A percentile compares a stretch with the other conserved stretches of the same genome.
These are phyloP conservation scores for Epichloe sylvatica DNA, from an alignment of 2,329 filamentous ascomycete genomes.

Conservation along the genomic window DNA sequence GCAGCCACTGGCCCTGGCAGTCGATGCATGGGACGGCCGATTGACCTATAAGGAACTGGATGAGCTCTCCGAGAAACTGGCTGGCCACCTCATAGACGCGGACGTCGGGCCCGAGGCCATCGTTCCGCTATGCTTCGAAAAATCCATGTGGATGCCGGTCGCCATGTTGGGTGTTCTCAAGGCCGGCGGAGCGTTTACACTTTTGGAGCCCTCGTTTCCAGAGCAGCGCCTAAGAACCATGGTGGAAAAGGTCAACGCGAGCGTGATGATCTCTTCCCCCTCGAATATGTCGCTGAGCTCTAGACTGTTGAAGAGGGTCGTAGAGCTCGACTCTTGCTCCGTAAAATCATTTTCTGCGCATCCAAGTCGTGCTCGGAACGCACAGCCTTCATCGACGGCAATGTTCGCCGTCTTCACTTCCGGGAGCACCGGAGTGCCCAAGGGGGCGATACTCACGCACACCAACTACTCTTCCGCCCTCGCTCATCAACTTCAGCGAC, in stretches of 20 bases:
- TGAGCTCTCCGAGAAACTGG: constrained; percentile 8
- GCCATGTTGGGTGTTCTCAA: constrained; percentile 2
- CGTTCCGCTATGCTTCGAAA: constrained; percentile 5
- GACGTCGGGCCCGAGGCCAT: background rate
- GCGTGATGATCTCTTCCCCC: too few relatives aligned
- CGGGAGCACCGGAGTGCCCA: too few relatives aligned
- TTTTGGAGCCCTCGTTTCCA: too few relatives aligned
- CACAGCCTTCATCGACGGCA: too few relatives aligned
- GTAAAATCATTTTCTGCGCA: constrained; percentile 7
- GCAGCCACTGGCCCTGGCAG: too few relatives aligned
- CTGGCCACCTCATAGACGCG: constrained; percentile 1
- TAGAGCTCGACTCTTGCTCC: background rate
- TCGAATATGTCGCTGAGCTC: constrained; percentile 5
- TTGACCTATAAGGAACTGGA: constrained; percentile 19
- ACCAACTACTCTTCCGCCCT: too few relatives aligned
- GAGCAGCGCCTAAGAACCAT: too few relatives aligned
- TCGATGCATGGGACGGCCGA: constrained; percentile 23
- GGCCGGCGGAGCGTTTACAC: background rate
- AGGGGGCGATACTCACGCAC: too few relatives aligned
- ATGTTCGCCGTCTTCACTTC: too few relatives aligned
- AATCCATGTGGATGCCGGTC: constrained; percentile 5
- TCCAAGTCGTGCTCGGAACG: too few relatives aligned
- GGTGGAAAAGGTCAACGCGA: too few relatives aligned
- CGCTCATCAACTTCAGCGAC: too few relatives aligned
- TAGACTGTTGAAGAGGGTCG: constrained; percentile 4